phyloP scores from a whole-genome alignment of 1,139 yeast species.

The Kurtzmaniella natalensis region DNA sequence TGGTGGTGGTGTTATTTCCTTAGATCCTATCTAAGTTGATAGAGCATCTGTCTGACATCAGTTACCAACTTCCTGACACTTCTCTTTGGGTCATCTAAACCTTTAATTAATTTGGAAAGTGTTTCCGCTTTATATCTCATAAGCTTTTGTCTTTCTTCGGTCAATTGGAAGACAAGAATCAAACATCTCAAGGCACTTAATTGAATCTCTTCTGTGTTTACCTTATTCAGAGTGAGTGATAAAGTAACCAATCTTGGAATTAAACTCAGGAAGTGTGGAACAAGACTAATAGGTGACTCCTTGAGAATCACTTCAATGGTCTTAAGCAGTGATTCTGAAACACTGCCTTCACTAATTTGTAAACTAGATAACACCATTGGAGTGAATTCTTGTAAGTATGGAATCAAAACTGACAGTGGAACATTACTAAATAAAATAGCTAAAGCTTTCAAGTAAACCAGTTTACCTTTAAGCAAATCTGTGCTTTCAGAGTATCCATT shows the following conservation, averaged over 20 bases:
- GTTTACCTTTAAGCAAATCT: conserved; percentile 15
- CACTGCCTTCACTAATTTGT: conserved; percentile 37
- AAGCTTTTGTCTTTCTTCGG: conserved; percentile 36
- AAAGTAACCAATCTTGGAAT: conserved; percentile 51
- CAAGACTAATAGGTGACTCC: conserved; percentile 46
- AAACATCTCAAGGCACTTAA: conserved; percentile 55
- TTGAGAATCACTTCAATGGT: conserved; percentile 51
- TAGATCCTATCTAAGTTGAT: conserved; percentile 47
- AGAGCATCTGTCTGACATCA: conserved; percentile 73
- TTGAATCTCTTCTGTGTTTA: conserved; percentile 45
- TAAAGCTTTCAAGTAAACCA: conserved; percentile 58
- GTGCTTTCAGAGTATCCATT: conserved; percentile 23
- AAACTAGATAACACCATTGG: conserved; percentile 73
- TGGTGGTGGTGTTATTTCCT: no score
- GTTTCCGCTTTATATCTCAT: conserved; percentile 51
- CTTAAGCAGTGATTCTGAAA: conserved; percentile 58
- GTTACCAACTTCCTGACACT: conserved; percentile 70
- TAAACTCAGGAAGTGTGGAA: conserved; percentile 51
- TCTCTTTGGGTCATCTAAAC: conserved; percentile 73
- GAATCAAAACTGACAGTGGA: conserved; percentile 54
- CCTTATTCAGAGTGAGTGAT: conserved; percentile 18
- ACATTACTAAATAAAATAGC: conserved; percentile 65
- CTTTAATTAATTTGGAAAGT: conserved; percentile 43
- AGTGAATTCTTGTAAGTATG: conserved; percentile 58
- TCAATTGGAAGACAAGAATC: conserved; percentile 34